Base-by-base conservation (phyloP, 2,329 filamentous ascomycete genomes). In the Claviceps spartinae region DNA sequence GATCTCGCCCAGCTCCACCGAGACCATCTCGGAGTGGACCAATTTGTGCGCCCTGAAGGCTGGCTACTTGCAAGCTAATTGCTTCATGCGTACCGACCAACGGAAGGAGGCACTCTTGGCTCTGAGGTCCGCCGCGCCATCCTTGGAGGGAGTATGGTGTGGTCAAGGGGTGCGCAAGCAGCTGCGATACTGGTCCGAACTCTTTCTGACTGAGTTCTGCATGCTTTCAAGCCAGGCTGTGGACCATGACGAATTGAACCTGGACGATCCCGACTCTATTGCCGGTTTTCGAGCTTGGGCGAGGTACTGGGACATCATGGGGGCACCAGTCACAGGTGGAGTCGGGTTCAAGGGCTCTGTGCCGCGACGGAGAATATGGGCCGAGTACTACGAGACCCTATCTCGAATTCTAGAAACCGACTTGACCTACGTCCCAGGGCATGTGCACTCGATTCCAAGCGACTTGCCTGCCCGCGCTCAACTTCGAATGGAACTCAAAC, bases 31-130 rank as follows among this genome's bases (percentile, higher is more conserved):
- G 2, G 79, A 83, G 62, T 96, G 88, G 88, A 88, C 88, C 2
- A 83, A 81, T 57, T 85, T 93, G 20, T 94, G 88, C 67, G 78
- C 85, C 30, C 72, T 93, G 51, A 94, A 91, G 66, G 81, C 82
- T 20, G 79, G 82, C 47, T 94, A 88, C 63, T 76, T 95, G 48
- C 85, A 83, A 64, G 87, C 86, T 64, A 83, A 75, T 63, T 77
- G 76, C 58, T 69, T 81, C 51, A 72, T 73, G 36, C 73, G 74
- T 24, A 70, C 70, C 24, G 69, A 70, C 13, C 68, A 73, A 55
- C 68, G 72, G 44, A 61, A 67, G 11, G 81, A 85, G 52, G 86
- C 86, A 1, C 69, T 88, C 16, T 70, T 73, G 41, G 78, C 83
- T 1, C 88, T 87, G 59, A 75, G 79, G 58, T 77, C 82, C 1